These are phyloP conservation scores for Mrakia gelida DNA, from an alignment of 768 basidiomycete species.

Conservation along the genomic window DNA sequence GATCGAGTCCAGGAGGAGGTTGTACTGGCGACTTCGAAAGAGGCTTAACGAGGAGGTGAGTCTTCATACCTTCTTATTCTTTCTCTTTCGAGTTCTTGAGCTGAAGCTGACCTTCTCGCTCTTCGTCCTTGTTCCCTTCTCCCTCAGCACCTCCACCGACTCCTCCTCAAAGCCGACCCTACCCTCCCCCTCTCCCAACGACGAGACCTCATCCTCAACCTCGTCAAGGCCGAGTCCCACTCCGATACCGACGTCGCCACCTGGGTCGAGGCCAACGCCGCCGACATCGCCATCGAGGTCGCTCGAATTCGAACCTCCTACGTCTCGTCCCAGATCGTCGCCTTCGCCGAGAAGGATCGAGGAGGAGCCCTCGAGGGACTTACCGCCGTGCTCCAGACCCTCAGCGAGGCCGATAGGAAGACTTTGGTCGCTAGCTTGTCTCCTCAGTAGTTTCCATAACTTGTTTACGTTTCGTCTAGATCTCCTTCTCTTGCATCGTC, in stretches of 20 bases:
- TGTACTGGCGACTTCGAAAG: slow-evolving; percentile 84
- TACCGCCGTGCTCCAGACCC: slow-evolving; percentile 63
- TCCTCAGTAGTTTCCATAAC: not conserved
- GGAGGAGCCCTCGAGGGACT: slow-evolving; percentile 73
- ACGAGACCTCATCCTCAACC: slow-evolving; percentile 57
- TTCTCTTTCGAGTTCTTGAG: not conserved
- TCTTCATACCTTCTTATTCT: not conserved
- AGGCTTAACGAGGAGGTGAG: slow-evolving; percentile 44
- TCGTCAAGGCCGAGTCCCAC: slow-evolving; percentile 55
- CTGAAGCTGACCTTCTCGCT: not conserved
- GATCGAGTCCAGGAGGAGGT: slow-evolving; percentile 69
- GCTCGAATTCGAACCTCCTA: slow-evolving; percentile 66
- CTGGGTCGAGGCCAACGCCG: slow-evolving; percentile 62
- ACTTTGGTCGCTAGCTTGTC: not conserved
- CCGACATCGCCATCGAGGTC: slow-evolving; percentile 57
- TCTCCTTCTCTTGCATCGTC: slow-evolving; percentile 10
- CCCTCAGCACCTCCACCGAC: slow-evolving; percentile 42
- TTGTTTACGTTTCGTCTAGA: not conserved
- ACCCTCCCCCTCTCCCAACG: slow-evolving; percentile 65
- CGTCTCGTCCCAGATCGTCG: slow-evolving; percentile 62
- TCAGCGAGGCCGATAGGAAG: slow-evolving; percentile 64
- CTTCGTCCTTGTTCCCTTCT: not conserved
- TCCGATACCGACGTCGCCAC: slow-evolving; percentile 60
- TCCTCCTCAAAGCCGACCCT: slow-evolving; percentile 66
- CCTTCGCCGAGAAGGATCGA: slow-evolving; percentile 66